These are phyloP conservation scores for Cryptosporidium felis DNA, from an alignment of 169 alveolate genomes.

Conservation along the genomic window DNA sequence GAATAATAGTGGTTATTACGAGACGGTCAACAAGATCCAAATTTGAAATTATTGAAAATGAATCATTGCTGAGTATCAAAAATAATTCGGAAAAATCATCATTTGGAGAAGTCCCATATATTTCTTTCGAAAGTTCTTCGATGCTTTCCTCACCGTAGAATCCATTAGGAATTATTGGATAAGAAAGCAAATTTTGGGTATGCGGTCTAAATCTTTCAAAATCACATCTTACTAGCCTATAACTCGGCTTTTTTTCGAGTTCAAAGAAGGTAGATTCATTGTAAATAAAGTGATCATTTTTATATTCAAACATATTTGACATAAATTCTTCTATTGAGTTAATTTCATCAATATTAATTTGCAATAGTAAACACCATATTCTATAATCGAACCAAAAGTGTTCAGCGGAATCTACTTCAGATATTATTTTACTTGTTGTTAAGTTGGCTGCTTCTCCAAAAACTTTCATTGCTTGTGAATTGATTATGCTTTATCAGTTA, in stretches of 20 bases:
- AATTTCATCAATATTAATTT: neutral
- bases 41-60: neutral
- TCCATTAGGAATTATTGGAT: constrained; percentile 35
- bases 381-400: constrained; percentile 61
- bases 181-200: neutral
- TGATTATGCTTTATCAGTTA: too few relatives aligned
- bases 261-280: neutral
- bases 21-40: neutral
- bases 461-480: too few relatives aligned
- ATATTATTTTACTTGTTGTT: too few relatives aligned
- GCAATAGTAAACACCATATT: constrained; percentile 41
- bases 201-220: constrained; percentile 41
- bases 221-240: constrained; percentile 33
- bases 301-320: neutral
- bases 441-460: too few relatives aligned
- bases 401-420: too few relatives aligned
- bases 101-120: neutral
- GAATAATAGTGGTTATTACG: constrained; percentile 27
- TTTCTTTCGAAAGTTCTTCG: neutral
- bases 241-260: constrained; percentile 4
- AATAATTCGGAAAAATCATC: neutral
- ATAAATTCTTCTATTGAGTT: constrained; percentile 23
- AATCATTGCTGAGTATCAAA: neutral
- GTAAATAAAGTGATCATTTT: neutral
- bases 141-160: constrained; percentile 32